phyloP scores from a whole-genome alignment of 2,329 filamentous ascomycete species.

The Nemania diffusa region DNA sequence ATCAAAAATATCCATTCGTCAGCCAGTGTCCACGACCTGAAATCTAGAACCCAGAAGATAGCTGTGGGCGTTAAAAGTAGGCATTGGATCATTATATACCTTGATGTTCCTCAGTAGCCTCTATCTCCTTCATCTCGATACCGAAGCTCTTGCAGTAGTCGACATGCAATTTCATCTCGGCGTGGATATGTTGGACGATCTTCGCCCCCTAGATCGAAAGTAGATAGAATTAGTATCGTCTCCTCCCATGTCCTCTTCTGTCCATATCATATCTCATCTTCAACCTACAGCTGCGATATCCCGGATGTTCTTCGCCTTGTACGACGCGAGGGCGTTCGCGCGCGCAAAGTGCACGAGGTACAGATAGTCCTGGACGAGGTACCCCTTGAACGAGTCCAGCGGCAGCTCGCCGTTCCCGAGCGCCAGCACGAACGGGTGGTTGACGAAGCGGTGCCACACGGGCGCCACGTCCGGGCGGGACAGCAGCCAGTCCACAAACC shows the following conservation, averaged over 20 bases:
- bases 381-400: conserved; percentile 82
- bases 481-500: conserved; percentile 86
- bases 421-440: conserved; percentile 83
- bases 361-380: conserved; percentile 91
- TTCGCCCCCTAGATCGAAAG: conserved; percentile 63
- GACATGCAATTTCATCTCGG: conserved; percentile 84
- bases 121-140: conserved; percentile 77
- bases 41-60: neutral
- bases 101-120: conserved; percentile 77
- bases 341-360: conserved; percentile 92
- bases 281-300: conserved; percentile 74
- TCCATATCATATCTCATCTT: neutral
- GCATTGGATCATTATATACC: conserved; percentile 56
- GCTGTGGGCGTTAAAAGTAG: neutral
- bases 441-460: conserved; percentile 79
- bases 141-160: conserved; percentile 85
- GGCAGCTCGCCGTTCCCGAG: conserved; percentile 81
- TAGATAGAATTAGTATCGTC: conserved; percentile 7
- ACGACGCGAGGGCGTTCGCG: conserved; percentile 84
- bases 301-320: conserved; percentile 80
- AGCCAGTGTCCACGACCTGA: neutral
- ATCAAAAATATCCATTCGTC: neutral
- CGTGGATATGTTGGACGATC: conserved; percentile 80
- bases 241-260: neutral
- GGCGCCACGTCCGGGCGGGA: conserved; percentile 76